Evolutionary conservation across 108 stramenopile genomes (phyloP), one percentile per base, ranked within the genome.

Genomic region (Thalassiosira profunda): DNA sequence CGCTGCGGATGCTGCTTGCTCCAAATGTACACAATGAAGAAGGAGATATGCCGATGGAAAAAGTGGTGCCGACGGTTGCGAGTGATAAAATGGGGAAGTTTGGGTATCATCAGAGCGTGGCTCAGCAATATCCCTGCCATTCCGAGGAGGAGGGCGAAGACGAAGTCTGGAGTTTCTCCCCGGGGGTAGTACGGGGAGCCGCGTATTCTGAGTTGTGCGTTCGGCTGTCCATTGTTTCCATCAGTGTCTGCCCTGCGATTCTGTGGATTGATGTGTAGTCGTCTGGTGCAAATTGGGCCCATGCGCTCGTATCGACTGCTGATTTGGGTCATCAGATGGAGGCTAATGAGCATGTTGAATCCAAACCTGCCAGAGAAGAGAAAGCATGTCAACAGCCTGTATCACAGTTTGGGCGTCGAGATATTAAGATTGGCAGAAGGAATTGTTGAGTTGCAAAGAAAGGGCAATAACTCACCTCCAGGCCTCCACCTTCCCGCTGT

Each of bases 271-370:
- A 25, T 15, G 34, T 21, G 20, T 26, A 18, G 47, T 47, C 62
- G 47, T 41, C 60, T 71, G 10, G 73, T 74, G 38, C 73, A 74
- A 12, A 66, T 74, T 21, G 73, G 73, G 11, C 63, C 73, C 73
- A 74, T 74, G 5, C 23, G 29, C 53, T 74, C 73, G 43, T 74
- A 74, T 33, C 73, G 20, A 12, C 33, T 12, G 33, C 73, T 74
- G n/a, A 74, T 74, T 51, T 74, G 63, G 35, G 37, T 51, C 73
- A 74, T 58, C 18, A 65, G 36, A 48, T 74, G 73, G 10, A 74
- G 57, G 20, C 46, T 60, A 0, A 74, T 58, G 0, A 74, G 18
- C 17, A 58, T 47, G 6, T 65, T 45, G 38, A 35, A 74, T 42
- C 73, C 63, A 47, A 74, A 58, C 23, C 66, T 74, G 2, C 73